Conservation (phyloP, 306 rosid species). For the Rosa multiflora region DNA sequence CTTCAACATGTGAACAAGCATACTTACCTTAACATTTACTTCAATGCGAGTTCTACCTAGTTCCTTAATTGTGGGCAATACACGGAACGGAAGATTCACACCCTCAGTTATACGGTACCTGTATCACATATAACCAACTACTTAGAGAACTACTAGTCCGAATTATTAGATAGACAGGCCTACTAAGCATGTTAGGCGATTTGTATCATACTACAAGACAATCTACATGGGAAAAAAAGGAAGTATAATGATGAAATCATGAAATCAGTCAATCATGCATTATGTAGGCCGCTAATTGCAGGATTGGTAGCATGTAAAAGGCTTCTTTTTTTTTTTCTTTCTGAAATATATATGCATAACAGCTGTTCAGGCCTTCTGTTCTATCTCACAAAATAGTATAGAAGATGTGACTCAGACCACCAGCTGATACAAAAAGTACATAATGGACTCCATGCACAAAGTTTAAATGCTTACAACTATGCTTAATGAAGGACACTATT, state of each 20-base stretch:
- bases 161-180: neutral
- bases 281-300: neutral
- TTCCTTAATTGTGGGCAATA: constrained; percentile 90
- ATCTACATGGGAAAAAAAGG: neutral
- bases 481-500: no score
- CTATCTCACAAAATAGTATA: neutral
- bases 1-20: constrained; percentile 19
- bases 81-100: constrained; percentile 93
- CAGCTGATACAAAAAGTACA: neutral
- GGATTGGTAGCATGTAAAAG: neutral
- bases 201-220: neutral
- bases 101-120: constrained; percentile 98
- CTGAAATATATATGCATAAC: no score
- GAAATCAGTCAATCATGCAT: neutral
- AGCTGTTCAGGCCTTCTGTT: neutral
- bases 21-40: constrained; percentile 82
- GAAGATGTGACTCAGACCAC: neutral
- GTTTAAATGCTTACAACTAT: neutral
- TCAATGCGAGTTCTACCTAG: constrained; percentile 93
- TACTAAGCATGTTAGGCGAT: neutral
- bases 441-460: neutral
- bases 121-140: constrained; percentile 16
- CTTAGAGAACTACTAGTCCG: constrained; percentile 6
- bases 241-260: neutral
- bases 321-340: neutral